Conservation (phyloP, 2,329 filamentous ascomycete genomes). For the Cladophialophora chaetospira region DNA sequence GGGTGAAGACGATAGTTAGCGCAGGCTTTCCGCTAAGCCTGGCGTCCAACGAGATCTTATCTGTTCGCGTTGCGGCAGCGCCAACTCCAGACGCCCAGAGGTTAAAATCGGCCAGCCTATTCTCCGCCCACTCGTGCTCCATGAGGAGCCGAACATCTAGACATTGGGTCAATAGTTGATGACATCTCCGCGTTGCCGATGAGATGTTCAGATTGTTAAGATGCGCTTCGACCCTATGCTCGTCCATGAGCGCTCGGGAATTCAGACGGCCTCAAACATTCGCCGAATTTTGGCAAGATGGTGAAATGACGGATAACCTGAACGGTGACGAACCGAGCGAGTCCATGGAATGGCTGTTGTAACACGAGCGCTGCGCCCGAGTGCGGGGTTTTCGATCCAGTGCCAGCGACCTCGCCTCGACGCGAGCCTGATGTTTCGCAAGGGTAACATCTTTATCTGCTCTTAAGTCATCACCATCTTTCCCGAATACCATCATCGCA, state of each 20-base stretch:
- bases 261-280: too few relatives aligned
- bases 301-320: too few relatives aligned
- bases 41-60: not conserved
- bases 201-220: not conserved
- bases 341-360: too few relatives aligned
- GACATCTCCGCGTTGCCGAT: not conserved
- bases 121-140: conserved; percentile 11
- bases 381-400: not conserved
- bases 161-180: not conserved
- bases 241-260: not conserved
- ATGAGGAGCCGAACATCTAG: not conserved
- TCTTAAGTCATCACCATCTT: not conserved
- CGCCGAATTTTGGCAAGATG: too few relatives aligned
- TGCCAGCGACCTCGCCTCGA: not conserved
- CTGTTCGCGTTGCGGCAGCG: not conserved
- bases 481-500: too few relatives aligned
- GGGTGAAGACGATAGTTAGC: not conserved
- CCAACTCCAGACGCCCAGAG: conserved; percentile 5
- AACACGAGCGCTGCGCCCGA: not conserved
- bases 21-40: not conserved
- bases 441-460: not conserved
- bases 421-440: not conserved
- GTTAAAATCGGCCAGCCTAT: conserved; percentile 5
- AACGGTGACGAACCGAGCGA: too few relatives aligned
- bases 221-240: not conserved